Evolutionary conservation across 1,284 basidiomycete species (phyloP).

Genomic region (Cryptococcus wingfieldii): DNA sequence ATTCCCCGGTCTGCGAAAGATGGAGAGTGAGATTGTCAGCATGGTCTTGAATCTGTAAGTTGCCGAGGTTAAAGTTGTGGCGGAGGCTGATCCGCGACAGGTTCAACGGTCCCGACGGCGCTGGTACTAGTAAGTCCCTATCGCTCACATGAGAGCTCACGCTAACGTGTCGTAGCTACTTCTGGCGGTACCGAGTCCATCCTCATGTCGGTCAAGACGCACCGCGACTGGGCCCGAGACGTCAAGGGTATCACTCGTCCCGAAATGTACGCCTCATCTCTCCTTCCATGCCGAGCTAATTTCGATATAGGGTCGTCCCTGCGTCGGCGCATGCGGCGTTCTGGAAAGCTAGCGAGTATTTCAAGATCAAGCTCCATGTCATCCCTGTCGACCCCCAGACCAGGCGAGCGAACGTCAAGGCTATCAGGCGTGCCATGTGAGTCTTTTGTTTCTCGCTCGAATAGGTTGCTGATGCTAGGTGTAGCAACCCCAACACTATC

Average conservation of each 20-base stretch:
- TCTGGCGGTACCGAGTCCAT: conserved; percentile 96
- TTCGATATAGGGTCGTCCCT: conserved; percentile 65
- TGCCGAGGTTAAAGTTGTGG: background rate
- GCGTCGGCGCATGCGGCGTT: conserved; percentile 90
- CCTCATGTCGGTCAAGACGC: conserved; percentile 76
- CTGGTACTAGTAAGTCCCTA: conserved; percentile 61
- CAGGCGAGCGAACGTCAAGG: conserved; percentile 72
- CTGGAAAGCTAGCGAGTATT: conserved; percentile 84
- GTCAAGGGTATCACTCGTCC: conserved; percentile 85
- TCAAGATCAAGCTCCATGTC: conserved; percentile 85
- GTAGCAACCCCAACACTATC: conserved; percentile 48
- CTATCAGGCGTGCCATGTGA: conserved; percentile 78
- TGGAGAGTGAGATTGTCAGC: conserved; percentile 95
- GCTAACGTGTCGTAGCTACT: conserved; percentile 55
- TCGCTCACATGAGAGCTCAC: background rate
- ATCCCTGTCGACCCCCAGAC: conserved; percentile 80
- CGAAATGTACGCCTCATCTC: conserved; percentile 67
- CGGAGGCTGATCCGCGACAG: conserved; percentile 26
- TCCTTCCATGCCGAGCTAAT: background rate
- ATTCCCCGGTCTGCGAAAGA: conserved; percentile 86
- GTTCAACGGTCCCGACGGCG: conserved; percentile 77
- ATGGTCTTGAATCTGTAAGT: conserved; percentile 75
- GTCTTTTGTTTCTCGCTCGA: conserved; percentile 35
- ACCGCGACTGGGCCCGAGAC: conserved; percentile 84
- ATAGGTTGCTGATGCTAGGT: background rate